Evolutionary conservation across 768 basidiomycete genomes (phyloP).

Genomic region (Tephrocybe sp.): DNA sequence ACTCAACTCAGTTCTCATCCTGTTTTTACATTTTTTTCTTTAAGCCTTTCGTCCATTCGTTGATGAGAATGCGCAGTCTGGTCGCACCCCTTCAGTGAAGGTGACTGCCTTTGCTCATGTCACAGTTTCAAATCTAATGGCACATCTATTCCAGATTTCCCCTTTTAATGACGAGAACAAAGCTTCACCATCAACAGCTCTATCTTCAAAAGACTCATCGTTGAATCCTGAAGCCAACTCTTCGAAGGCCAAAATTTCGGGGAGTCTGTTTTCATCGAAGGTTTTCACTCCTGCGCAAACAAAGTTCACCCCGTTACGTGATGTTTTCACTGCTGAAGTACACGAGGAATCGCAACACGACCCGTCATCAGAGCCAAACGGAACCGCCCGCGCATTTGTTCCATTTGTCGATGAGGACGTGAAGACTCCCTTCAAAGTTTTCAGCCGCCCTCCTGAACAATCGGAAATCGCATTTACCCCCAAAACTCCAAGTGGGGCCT

Average conservation of each 20-base stretch:
- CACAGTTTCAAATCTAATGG: slow-evolving; percentile 12
- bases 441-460: slow-evolving; percentile 66
- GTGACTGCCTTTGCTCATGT: slow-evolving; percentile 22
- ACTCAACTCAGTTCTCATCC: slow-evolving; percentile 5
- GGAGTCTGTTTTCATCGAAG: slow-evolving; percentile 49
- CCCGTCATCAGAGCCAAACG: slow-evolving; percentile 18
- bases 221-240: slow-evolving; percentile 19
- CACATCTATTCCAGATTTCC: slow-evolving; percentile 45
- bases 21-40: slow-evolving; percentile 15
- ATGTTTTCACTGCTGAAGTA: slow-evolving; percentile 42
- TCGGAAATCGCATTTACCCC: slow-evolving; percentile 45
- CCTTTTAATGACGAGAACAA: slow-evolving; percentile 61
- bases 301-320: slow-evolving; percentile 39
- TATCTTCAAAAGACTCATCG: slow-evolving; percentile 47
- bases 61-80: slow-evolving; percentile 54
- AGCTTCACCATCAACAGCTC: slow-evolving; percentile 36
- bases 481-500: slow-evolving; percentile 35
- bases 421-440: slow-evolving; percentile 62
- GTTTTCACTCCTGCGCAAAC: slow-evolving; percentile 62
- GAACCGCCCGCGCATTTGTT: slow-evolving; percentile 28
- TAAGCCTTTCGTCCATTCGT: slow-evolving; percentile 67
- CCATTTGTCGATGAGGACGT: slow-evolving; percentile 41
- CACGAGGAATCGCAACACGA: slow-evolving; percentile 43
- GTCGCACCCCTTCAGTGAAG: slow-evolving; percentile 42
- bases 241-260: slow-evolving; percentile 32